Percentiles rank a stretch among this genome's conserved stretches.
Conservation (phyloP, 2,329 filamentous ascomycete species). For the Colletotrichum filicis region DNA sequence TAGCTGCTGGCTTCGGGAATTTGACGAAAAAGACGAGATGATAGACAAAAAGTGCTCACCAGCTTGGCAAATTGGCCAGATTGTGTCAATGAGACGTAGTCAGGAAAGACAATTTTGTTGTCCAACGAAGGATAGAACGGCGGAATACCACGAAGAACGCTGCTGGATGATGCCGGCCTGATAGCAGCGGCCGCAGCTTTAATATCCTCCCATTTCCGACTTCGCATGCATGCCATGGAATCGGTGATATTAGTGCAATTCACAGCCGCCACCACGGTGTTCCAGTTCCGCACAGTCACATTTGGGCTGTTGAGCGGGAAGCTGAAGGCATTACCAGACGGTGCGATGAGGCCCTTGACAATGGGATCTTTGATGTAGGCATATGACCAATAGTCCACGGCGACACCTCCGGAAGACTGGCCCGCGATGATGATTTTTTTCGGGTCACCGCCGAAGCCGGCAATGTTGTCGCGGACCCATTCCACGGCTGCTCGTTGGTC, state of each 20-base stretch:
- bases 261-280: slow-evolving; percentile 53
- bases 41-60: background rate
- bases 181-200: slow-evolving; percentile 49
- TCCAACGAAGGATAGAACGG: slow-evolving; percentile 56
- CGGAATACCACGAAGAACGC: slow-evolving; percentile 48
- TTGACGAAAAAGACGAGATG: too few relatives aligned
- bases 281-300: slow-evolving; percentile 52
- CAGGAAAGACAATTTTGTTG: slow-evolving; percentile 50
- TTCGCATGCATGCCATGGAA: slow-evolving; percentile 50
- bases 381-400: slow-evolving; percentile 60
- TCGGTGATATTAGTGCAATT: slow-evolving; percentile 31
- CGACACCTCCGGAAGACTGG: slow-evolving; percentile 54
- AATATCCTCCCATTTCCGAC: slow-evolving; percentile 47
- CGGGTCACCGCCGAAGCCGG: slow-evolving; percentile 57
- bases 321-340: slow-evolving; percentile 58
- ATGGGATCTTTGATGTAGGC: slow-evolving; percentile 62
- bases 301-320: slow-evolving; percentile 52
- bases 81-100: slow-evolving; percentile 49
- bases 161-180: slow-evolving; percentile 44
- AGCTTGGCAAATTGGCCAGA: slow-evolving; percentile 49
- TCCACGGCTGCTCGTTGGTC: slow-evolving; percentile 63
- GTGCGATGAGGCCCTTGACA: slow-evolving; percentile 55
- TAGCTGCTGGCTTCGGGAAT: accelerated
- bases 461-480: slow-evolving; percentile 60
- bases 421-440: slow-evolving; percentile 53